Evolutionary conservation across 805 yeast genomes (phyloP), one percentile per base, ranked within the genome.

Genomic region (Barnettozyma wickerhamii): DNA sequence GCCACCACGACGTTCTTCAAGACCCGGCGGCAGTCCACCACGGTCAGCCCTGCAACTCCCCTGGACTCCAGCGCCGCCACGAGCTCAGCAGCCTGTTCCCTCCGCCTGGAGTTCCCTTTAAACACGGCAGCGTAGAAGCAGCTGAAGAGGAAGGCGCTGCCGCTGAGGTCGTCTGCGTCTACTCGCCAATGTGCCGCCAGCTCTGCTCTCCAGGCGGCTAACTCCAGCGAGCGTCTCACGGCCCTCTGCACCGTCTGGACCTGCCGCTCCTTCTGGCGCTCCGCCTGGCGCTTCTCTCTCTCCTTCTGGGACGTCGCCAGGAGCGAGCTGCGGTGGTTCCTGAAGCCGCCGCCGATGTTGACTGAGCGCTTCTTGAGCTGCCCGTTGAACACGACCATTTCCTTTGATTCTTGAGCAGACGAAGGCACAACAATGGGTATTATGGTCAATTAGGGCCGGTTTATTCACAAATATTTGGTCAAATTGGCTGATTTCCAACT

Each of bases 261-360:
- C 1, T 86, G 75, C 28, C 60, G 65, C 30, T 71, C 74, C 36
- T 69, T 72, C 12, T 58, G 52, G 18, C 85, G 69, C 13, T 65
- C 71, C 24, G 64, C 58, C 42, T 84, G 89, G 42, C 97, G 72
- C 44, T 71, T 72, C 43, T 69, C 71, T 30, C 97, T 69, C 46
- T 85, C 88, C 30, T 64, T 64, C 49, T 77, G 76, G 4, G 95
- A 80, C 48, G 75, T 78, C 43, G 74, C 75, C n/a, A 91, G 62
- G 67, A 50, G 72, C 59, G 41, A 65, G 51, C 44, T 68, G 60
- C 58, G 71, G 53, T 46, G 62, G 40, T 38, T 60, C 60, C 60
- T 59, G 43, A 36, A 41, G 47, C 50, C 69, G 48, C 58, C 82
- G 65, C 54, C 91, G 73, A 50, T 77, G 69, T 66, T 91, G 39